phyloP scores from a whole-genome alignment of 352 stramenopile species.

The Stephanocyclus meneghinianus region DNA sequence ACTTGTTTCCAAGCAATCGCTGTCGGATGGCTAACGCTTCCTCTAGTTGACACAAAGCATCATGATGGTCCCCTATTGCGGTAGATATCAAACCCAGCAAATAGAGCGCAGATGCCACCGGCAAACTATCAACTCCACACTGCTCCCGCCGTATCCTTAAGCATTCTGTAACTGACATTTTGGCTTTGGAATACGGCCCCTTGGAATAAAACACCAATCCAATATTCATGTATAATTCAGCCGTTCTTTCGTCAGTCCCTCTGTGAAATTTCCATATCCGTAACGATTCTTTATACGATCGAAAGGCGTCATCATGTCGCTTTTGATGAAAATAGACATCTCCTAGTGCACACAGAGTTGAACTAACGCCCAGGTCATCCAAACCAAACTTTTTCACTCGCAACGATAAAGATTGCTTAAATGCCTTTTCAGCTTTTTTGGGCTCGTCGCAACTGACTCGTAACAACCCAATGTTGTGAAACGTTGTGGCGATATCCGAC shows the following conservation, averaged over 20 bases:
- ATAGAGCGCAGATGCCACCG: conserved; percentile 33
- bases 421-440: conserved; percentile 59
- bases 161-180: conserved; percentile 38
- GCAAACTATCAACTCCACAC: conserved; percentile 30
- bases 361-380: conserved; percentile 48
- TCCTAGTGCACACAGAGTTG: conserved; percentile 47
- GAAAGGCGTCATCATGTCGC: conserved; percentile 57
- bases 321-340: conserved; percentile 52
- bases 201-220: conserved; percentile 55
- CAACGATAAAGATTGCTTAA: conserved; percentile 54
- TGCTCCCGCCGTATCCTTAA: conserved; percentile 49
- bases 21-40: conserved; percentile 42
- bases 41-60: conserved; percentile 53
- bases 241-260: conserved; percentile 36
- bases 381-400: conserved; percentile 61
- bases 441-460: conserved; percentile 39
- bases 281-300: conserved; percentile 59
- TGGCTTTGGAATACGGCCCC: conserved; percentile 48
- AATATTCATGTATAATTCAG: conserved; percentile 59
- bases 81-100: conserved; percentile 54
- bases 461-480: conserved; percentile 59
- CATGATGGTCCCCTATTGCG: conserved; percentile 63
- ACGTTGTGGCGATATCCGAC: conserved; percentile 53
- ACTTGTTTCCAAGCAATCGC: conserved; percentile 19
- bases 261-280: conserved; percentile 54